phyloP scores from a whole-genome alignment of 2,329 filamentous ascomycete genomes.

The Tolypocladium sp. region DNA sequence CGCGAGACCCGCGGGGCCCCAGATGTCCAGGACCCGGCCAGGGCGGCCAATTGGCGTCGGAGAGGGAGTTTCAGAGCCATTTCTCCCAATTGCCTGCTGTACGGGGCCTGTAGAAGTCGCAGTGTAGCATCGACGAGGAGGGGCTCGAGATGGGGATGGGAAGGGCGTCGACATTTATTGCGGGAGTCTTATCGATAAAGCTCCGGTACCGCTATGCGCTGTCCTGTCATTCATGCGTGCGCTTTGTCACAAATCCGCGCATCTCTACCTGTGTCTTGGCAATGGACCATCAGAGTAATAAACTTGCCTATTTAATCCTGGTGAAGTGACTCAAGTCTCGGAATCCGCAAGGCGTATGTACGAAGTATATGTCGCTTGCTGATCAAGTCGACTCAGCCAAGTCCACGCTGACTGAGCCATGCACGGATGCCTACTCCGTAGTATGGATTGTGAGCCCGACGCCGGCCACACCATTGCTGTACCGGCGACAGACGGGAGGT shows the following conservation, averaged over 20 bases:
- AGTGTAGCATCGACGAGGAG: neutral
- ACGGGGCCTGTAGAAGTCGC: neutral
- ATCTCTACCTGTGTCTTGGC: no score
- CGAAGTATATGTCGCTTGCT: neutral
- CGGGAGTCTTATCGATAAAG: constrained; percentile 7
- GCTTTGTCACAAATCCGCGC: no score
- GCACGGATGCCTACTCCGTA: no score
- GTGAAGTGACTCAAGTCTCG: neutral
- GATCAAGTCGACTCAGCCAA: neutral
- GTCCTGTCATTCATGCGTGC: no score
- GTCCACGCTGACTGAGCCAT: no score
- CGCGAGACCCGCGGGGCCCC: constrained; percentile 16
- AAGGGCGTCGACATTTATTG: neutral
- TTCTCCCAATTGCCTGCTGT: neutral
- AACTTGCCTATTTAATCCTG: no score
- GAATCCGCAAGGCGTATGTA: neutral
- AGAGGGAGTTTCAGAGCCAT: constrained; percentile 32
- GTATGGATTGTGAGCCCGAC: no score
- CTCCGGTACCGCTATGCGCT: constrained; percentile 5
- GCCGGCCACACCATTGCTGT: no score
- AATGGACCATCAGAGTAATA: no score
- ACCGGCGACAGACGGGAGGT: no score
- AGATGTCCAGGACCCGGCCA: constrained; percentile 13
- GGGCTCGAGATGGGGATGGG: neutral
- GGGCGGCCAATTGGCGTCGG: constrained; percentile 25